Evolutionary conservation across 2,329 filamentous ascomycete species (phyloP), one percentile per base, ranked within the genome.

Genomic region (Atkinsonella hypoxylon): DNA sequence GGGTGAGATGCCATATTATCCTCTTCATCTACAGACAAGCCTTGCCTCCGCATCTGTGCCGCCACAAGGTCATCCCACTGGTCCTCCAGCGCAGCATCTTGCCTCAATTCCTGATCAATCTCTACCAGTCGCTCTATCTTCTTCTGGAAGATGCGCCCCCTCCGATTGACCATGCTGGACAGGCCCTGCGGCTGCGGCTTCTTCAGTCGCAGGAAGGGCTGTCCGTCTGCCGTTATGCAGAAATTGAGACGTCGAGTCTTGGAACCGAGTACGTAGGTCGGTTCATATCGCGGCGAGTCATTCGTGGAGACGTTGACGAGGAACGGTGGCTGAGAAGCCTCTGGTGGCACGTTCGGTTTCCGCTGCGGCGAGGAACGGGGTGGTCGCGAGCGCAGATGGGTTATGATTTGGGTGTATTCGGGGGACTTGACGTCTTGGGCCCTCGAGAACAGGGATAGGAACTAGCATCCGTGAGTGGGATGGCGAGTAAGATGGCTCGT

Each of bases 131-230:
- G 59, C 45, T 67, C 52, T 12, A 75, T 62, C 15, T 72, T 66
- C 43, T 62, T 61, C 42, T 71, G 64, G n/a, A 74, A 73, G 39
- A 66, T 61, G 4, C 61, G 53, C 17, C 75, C 63, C 58, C 78
- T 79, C 47, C 77, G 68, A 10, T 71, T 68, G 2, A 90, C 58
- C 15, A 83, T 72, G 9, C 75, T 67, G n/a, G 73, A 76, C 18
- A 90, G 64, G n/a, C 66, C 65, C 0, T 62, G 61, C 2, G 82
- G 76, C 62, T 89, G 83, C 4, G 82, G 81, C 62, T 85, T 86
- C 54, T 70, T 74, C 43, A 83, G 65, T 36, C 86, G 79, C 30
- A 91, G 63, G 59, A 89, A 84, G 0, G 84, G 78, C 22, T 82
- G 65, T 26, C 72, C 73, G 40, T 73, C 70, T 2, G 81, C 72